Percentiles rank a stretch among this genome's conserved stretches.
Evolutionary conservation across 352 stramenopile genomes (phyloP).

Genomic region (Blastocystis sp.): DNA sequence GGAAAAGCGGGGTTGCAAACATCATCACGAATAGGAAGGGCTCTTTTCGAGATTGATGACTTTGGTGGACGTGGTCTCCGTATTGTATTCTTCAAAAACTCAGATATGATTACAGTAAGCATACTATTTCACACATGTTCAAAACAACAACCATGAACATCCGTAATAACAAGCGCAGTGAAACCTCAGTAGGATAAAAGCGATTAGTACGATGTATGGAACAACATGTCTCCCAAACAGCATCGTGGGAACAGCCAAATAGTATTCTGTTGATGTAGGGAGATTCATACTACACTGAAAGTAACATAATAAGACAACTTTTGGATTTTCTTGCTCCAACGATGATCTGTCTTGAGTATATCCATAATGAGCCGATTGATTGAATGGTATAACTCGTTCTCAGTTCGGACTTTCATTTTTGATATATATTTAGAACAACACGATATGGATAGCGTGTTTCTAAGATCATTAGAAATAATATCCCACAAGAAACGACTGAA

Average conservation of each 20-base stretch:
- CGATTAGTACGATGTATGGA: neutral
- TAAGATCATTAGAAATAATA: neutral
- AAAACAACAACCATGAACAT: neutral
- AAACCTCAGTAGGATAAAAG: slow-evolving; percentile 1
- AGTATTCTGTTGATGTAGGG: neutral
- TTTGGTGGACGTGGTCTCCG: neutral
- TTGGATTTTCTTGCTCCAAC: neutral
- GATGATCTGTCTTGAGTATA: neutral
- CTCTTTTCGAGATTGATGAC: neutral
- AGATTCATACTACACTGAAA: slow-evolving; percentile 6
- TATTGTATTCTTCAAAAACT: neutral
- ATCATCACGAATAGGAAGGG: slow-evolving; percentile 34
- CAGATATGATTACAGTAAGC: slow-evolving; percentile 10
- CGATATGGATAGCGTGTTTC: neutral
- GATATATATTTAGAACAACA: neutral
- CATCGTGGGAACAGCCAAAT: slow-evolving; percentile 15
- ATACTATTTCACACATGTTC: neutral
- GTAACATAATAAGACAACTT: neutral
- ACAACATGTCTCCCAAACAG: slow-evolving; percentile 36
- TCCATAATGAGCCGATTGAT: neutral
- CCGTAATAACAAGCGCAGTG: slow-evolving; percentile 10
- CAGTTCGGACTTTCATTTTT: neutral
- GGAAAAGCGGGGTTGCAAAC: slow-evolving; percentile 23
- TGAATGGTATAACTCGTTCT: neutral
- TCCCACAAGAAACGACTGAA: neutral